phyloP scores from a whole-genome alignment of 768 basidiomycete genomes.

The Paxillus involutus region DNA sequence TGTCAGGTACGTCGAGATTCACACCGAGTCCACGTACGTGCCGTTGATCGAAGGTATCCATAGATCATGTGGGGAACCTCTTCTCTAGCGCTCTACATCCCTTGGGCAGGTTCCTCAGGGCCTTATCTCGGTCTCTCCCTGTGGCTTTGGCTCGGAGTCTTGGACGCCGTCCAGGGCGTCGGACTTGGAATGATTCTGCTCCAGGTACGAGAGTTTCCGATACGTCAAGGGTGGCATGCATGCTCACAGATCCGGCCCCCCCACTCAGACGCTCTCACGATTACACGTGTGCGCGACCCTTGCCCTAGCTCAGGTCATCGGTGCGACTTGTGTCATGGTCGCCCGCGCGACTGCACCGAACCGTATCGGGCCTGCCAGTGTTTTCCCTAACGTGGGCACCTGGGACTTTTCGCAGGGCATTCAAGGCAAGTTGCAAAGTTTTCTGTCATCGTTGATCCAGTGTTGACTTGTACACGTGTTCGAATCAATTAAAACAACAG shows the following conservation, averaged over 20 bases:
- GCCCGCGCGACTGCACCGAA: constrained; percentile 91
- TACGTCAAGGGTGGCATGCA: not conserved
- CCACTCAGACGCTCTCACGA: constrained; percentile 73
- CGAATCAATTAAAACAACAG: constrained; percentile 23
- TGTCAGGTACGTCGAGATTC: constrained; percentile 63
- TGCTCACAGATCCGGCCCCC: not conserved
- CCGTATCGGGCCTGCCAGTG: constrained; percentile 82
- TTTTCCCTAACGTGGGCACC: constrained; percentile 89
- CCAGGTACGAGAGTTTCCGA: constrained; percentile 37
- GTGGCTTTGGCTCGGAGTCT: constrained; percentile 95
- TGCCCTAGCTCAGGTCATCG: constrained; percentile 87
- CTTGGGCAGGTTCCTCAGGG: constrained; percentile 85
- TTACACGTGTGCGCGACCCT: constrained; percentile 93
- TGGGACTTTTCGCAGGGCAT: constrained; percentile 85
- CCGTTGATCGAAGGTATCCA: constrained; percentile 4
- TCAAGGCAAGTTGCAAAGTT: constrained; percentile 38
- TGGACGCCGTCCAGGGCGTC: constrained; percentile 93
- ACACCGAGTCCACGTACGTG: too few relatives aligned
- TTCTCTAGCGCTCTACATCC: constrained; percentile 88
- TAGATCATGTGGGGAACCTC: constrained; percentile 96
- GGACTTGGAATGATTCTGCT: constrained; percentile 90
- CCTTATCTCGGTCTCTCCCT: constrained; percentile 88
- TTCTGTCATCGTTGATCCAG: constrained; percentile 9
- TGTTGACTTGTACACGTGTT: not conserved
- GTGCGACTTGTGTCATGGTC: constrained; percentile 88